Conservation (phyloP, 768 basidiomycete species). For the Cystobasidium onofrii region DNA sequence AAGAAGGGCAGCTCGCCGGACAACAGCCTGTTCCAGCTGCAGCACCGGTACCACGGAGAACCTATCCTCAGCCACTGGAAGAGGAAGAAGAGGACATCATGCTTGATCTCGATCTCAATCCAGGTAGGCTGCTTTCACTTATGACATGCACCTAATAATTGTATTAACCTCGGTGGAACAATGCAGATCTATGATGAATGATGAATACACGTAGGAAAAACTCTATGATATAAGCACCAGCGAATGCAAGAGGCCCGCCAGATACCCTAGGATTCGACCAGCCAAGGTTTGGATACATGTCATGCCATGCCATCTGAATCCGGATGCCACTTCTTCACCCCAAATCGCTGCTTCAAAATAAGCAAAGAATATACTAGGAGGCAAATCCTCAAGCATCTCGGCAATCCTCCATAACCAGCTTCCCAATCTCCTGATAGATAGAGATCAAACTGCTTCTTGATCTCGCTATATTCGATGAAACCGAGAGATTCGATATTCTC, state of each 20-base stretch:
- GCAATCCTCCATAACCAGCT: slow-evolving; percentile 11
- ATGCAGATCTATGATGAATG: neutral
- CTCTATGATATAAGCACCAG: neutral
- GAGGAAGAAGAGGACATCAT: slow-evolving; percentile 37
- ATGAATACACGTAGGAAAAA: neutral
- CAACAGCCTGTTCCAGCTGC: neutral
- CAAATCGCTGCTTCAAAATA: slow-evolving; percentile 30
- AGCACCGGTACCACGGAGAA: neutral
- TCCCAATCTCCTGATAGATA: slow-evolving; percentile 33
- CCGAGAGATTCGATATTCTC: slow-evolving; percentile 41
- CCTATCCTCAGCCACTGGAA: neutral
- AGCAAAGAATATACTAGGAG: slow-evolving; percentile 10
- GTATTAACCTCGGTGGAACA: no score
- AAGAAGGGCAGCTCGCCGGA: neutral
- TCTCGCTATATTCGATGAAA: slow-evolving; percentile 38
- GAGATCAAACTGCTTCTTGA: slow-evolving; percentile 29
- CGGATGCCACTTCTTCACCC: slow-evolving; percentile 12
- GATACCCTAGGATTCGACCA: no score
- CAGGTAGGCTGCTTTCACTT: neutral
- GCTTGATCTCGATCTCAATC: slow-evolving; percentile 40
- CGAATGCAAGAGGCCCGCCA: neutral
- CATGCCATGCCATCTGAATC: slow-evolving; percentile 1
- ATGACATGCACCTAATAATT: no score
- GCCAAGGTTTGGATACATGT: no score
- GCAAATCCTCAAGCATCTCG: slow-evolving; percentile 17